phyloP scores from a whole-genome alignment of 352 stramenopile genomes.

The Phytopythium oedochilum region DNA sequence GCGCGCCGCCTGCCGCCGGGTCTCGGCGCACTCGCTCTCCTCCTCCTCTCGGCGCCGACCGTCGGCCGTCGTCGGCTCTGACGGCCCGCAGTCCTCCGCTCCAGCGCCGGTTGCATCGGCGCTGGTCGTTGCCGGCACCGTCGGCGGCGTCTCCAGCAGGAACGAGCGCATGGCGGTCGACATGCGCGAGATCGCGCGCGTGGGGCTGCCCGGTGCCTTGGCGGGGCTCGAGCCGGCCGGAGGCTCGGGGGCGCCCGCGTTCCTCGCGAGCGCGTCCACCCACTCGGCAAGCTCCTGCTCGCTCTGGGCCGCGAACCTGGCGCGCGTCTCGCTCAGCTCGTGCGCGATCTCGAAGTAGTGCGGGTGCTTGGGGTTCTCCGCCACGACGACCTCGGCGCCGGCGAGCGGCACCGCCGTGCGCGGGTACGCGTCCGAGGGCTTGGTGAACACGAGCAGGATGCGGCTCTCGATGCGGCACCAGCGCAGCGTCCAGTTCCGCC shows the following conservation, averaged over 20 bases:
- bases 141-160: slow-evolving; percentile 45
- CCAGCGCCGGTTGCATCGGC: not conserved
- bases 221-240: slow-evolving; percentile 30
- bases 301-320: slow-evolving; percentile 67
- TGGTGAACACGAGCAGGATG: slow-evolving; percentile 67
- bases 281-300: slow-evolving; percentile 57
- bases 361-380: slow-evolving; percentile 62
- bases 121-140: not conserved
- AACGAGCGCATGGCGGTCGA: slow-evolving; percentile 74
- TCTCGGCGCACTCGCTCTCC: not conserved
- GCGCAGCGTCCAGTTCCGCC: slow-evolving; percentile 68
- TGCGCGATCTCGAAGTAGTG: slow-evolving; percentile 82
- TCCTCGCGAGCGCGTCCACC: slow-evolving; percentile 50
- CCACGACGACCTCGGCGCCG: slow-evolving; percentile 51
- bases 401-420: slow-evolving; percentile 65
- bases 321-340: slow-evolving; percentile 65
- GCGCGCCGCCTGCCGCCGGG: slow-evolving; percentile 31
- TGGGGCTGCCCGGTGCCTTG: slow-evolving; percentile 33
- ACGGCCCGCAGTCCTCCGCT: not conserved
- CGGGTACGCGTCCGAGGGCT: slow-evolving; percentile 40
- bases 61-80: no score
- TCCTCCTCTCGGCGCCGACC: not conserved
- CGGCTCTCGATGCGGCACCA: slow-evolving; percentile 78
- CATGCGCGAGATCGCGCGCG: slow-evolving; percentile 57
- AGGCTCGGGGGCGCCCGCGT: slow-evolving; percentile 39